phyloP scores from a whole-genome alignment of 2,329 filamentous ascomycete genomes.

The Ilyonectria sp. region DNA sequence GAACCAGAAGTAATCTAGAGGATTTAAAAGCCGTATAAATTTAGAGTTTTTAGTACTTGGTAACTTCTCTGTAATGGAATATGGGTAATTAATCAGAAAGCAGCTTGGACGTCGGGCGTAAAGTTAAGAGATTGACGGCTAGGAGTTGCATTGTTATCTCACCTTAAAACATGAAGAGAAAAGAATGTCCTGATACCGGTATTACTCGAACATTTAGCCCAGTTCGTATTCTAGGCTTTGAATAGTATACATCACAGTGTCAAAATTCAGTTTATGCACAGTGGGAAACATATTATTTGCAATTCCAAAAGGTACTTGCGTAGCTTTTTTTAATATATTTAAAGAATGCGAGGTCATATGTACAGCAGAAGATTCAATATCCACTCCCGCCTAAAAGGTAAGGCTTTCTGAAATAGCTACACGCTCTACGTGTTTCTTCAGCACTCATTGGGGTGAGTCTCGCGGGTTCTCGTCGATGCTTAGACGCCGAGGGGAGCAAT shows the following conservation, averaged over 20 bases:
- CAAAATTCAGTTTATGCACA: neutral
- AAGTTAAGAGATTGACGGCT: too few species aligned
- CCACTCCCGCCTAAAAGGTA: conserved; percentile 34
- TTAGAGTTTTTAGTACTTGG: too few species aligned
- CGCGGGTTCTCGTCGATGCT: conserved; percentile 2
- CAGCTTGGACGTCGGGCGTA: too few species aligned
- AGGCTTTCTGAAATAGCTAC: conserved; percentile 35
- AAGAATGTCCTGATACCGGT: neutral
- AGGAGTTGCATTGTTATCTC: neutral
- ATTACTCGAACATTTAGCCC: neutral
- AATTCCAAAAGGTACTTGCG: conserved; percentile 12
- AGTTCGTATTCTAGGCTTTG: neutral
- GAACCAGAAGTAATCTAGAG: too few species aligned
- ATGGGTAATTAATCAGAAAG: too few species aligned
- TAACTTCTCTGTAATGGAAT: too few species aligned
- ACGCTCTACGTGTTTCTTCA: conserved; percentile 37
- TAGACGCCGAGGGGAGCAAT: neutral
- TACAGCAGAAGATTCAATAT: conserved; percentile 48
- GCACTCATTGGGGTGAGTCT: conserved; percentile 17
- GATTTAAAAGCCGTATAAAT: too few species aligned
- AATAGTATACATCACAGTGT: neutral
- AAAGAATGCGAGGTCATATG: conserved; percentile 45
- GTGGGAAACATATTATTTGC: neutral
- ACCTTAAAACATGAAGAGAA: neutral
- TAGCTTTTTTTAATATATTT: conserved; percentile 30